Evolutionary conservation across 208 protist species (phyloP), one percentile per base, ranked within the genome.

Genomic region (Herpetomonas samuelpessoai): DNA sequence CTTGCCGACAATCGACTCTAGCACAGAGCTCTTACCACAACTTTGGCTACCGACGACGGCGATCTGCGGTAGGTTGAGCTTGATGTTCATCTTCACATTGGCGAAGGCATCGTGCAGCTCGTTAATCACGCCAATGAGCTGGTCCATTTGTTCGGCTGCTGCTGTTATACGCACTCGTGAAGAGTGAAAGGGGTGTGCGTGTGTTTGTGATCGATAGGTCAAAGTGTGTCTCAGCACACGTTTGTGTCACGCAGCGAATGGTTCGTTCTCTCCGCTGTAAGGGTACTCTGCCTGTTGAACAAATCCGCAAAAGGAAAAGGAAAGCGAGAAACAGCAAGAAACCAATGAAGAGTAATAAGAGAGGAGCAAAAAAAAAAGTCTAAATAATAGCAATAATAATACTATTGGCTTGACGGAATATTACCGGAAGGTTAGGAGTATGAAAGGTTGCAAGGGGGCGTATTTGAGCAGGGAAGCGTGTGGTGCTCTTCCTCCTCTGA

Each of bases 1-100:
- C 55, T 97, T 85, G 1, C 98, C 98, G 0, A 99, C 98, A 52
- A 99, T 93, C 41, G 90, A 96, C 81, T 99, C 99, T n/a, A 99
- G 84, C 44, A 99, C 99, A 22, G 93, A 98, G 60, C 81, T 95
- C 78, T 99, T 99, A 61, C 98, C 93, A 35, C 81, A 93, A 52
- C 87, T 96, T 79, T 99, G 97, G 31, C 83, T 85, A n/a, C 98
- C 98, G 26, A 99, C 97, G 27, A 99, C 98, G 16, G 96, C 97
- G 64, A 99, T 99, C 77, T 99, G 98, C 9, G 98, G 98, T 26
- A 99, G 84, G 77, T 99, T 96, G 35, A 99, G 72, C 55, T 88
- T 80, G 47, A 98, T 88, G 49, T 86, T 85, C 79, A 96, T 91
- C 71, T 93, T 95, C 48, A 98, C 74, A 59, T 67, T 77, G 1